Percentiles rank a stretch among this genome's conserved stretches.
phyloP scores from a whole-genome alignment of 1,284 basidiomycete species.

The Tilletia indica region DNA sequence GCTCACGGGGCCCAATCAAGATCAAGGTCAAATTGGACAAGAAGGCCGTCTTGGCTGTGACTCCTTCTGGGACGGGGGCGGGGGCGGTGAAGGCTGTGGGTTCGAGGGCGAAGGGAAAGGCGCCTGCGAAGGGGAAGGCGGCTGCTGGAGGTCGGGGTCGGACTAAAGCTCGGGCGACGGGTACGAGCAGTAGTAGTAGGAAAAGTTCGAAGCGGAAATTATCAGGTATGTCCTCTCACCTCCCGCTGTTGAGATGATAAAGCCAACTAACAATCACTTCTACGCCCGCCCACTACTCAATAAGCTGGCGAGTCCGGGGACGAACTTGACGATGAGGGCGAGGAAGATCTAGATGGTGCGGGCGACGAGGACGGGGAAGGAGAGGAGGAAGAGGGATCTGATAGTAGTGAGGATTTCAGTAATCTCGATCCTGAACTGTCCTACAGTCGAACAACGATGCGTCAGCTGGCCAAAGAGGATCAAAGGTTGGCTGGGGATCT shows the following conservation, averaged over 20 bases:
- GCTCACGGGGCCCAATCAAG: slow-evolving; percentile 12
- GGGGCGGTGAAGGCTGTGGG: not conserved
- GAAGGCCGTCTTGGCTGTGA: not conserved
- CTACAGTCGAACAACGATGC: slow-evolving; percentile 46
- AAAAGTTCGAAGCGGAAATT: slow-evolving; percentile 17
- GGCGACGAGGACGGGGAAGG: slow-evolving; percentile 21
- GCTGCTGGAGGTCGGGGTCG: slow-evolving; percentile 14
- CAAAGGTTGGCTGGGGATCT: slow-evolving; percentile 33
- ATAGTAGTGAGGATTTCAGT: slow-evolving; percentile 28
- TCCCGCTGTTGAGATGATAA: not conserved
- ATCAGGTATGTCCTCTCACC: slow-evolving; percentile 4
- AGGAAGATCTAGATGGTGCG: slow-evolving; percentile 17
- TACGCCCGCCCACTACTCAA: not conserved
- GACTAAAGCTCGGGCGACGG: slow-evolving; percentile 6
- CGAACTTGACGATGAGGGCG: slow-evolving; percentile 2
- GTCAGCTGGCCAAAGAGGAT: slow-evolving; percentile 42
- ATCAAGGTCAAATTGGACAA: slow-evolving; percentile 19
- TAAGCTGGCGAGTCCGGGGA: not conserved
- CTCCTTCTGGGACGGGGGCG: not conserved
- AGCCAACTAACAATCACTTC: too few species aligned
- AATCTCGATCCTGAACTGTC: slow-evolving; percentile 17
- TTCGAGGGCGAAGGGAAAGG: not conserved
- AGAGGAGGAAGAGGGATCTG: slow-evolving; percentile 26
- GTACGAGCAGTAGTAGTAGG: slow-evolving; percentile 8
- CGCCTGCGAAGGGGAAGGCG: not conserved